A percentile compares a stretch with the other conserved stretches of the same genome.
These are phyloP conservation scores for Suillus paluster DNA, from an alignment of 768 basidiomycete species.

Conservation along the genomic window DNA sequence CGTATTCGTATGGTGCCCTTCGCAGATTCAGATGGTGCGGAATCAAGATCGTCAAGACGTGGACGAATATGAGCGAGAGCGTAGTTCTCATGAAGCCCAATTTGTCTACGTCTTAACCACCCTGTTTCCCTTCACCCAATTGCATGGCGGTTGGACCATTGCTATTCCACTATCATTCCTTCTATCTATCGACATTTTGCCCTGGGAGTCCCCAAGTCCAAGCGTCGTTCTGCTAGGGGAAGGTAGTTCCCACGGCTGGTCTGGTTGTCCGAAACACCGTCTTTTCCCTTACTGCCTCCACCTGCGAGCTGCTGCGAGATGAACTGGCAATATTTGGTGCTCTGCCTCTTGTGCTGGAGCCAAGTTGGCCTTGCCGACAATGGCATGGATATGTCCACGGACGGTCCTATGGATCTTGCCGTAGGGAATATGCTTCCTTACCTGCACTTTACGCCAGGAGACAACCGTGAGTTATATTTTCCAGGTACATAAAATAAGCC, in stretches of 20 bases:
- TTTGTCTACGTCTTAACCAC: not conserved
- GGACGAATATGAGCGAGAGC: not conserved
- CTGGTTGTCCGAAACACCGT: not conserved
- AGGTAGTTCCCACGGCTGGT: not conserved
- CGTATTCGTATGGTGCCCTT: not conserved
- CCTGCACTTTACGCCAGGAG: slow-evolving; percentile 68
- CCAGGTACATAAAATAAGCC: not conserved
- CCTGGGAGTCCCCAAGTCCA: not conserved
- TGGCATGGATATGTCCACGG: slow-evolving; percentile 66
- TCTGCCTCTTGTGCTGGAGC: slow-evolving; percentile 14
- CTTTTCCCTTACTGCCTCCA: not conserved
- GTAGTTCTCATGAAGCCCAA: not conserved
- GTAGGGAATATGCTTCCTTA: slow-evolving; percentile 57
- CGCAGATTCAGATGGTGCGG: no score
- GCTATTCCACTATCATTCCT: no score
- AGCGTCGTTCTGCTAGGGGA: not conserved
- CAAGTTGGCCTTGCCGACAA: slow-evolving; percentile 34
- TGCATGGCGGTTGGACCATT: not conserved
- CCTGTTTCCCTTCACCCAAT: not conserved
- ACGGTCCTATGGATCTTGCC: slow-evolving; percentile 50
- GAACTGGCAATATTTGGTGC: slow-evolving; percentile 14
- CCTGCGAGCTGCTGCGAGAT: not conserved
- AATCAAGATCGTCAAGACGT: not conserved
- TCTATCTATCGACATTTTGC: not conserved
- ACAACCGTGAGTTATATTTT: slow-evolving; percentile 45